Base-by-base conservation (phyloP, 179 eudicot species). In the Dionaea muscipula region DNA sequence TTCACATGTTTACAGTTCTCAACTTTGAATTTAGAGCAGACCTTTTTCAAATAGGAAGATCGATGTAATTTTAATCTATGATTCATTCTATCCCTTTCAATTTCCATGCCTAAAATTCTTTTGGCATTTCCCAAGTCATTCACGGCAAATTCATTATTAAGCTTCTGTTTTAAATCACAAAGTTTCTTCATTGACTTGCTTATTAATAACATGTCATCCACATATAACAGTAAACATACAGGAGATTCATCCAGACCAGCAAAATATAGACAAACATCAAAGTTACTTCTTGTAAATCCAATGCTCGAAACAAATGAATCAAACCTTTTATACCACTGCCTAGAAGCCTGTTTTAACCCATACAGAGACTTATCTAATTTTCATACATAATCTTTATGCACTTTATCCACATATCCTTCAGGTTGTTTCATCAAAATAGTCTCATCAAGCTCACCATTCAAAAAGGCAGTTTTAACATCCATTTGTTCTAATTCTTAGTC, bases 361-460 rank as follows among this genome's bases (percentile, higher is more conserved):
- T 35, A 50, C 0, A 49, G 6, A 0, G 46, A 60, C 37, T 39
- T 60, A 1, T 24, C 48, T 26, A 60, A 8, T 26, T 35, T 23
- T 16, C 26, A 60, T 4, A 31, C 55, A 26, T 16, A 35, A 23
- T 59, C 36, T 15, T 35, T 21, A 7, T 36, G 33, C 4, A 54
- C 16, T 1, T 2, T 1, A 23, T 28, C 26, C 7, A 1, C 24
- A 19, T 31, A 59, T 6, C 47, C 47, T 12, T 38, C 47, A 24
- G 47, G 37, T 26, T 60, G 26, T 36, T 43, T 1, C 63, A 59
- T 59, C n/a, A 47, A 59, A 4, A 35, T 12, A 15, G 33, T 6
- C 23, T 59, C 55, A 2, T 59, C 24, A 4, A 60, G 11, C 24
- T 36, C 26, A 15, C 47, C 64, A 39, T 50, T 47, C 7, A 60